Evolutionary conservation across 73 alveolate genomes (phyloP).

Genomic region (Durusdinium trenchii): DNA sequence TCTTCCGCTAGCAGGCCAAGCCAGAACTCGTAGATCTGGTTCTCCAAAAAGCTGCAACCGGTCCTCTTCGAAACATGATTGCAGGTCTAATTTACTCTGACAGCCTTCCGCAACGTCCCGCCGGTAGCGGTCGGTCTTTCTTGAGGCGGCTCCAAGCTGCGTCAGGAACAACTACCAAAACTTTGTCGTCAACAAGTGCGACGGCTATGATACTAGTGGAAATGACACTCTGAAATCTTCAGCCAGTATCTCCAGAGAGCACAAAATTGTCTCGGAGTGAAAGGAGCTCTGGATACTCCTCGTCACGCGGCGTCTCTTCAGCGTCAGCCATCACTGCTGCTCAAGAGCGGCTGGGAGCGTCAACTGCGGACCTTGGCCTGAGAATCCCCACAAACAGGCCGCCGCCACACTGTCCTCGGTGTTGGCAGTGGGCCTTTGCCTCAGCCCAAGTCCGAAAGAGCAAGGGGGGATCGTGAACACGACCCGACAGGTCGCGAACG

Average conservation of each 20-base stretch:
- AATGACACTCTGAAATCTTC: background rate
- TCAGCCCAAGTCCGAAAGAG: background rate
- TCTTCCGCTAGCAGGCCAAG: background rate
- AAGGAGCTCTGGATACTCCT: background rate
- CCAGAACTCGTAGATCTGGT: background rate
- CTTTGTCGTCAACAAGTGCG: background rate
- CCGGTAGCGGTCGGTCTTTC: background rate
- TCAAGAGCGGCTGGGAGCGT: background rate
- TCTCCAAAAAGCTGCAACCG: background rate
- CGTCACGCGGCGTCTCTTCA: background rate
- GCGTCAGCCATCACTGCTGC: background rate
- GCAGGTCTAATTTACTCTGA: background rate
- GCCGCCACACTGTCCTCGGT: background rate
- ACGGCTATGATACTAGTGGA: background rate
- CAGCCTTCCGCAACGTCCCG: background rate
- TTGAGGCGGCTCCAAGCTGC: background rate
- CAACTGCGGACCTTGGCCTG: background rate
- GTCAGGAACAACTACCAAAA: background rate
- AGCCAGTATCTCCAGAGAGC: background rate
- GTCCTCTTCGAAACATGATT: background rate
- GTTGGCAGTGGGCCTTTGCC: background rate
- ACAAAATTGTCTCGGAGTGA: background rate
- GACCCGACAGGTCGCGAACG: background rate
- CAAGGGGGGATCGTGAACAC: background rate
- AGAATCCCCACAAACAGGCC: background rate